Evolutionary conservation across 345 rosid genomes (phyloP).

Genomic region (Eucalyptus curtisii): DNA sequence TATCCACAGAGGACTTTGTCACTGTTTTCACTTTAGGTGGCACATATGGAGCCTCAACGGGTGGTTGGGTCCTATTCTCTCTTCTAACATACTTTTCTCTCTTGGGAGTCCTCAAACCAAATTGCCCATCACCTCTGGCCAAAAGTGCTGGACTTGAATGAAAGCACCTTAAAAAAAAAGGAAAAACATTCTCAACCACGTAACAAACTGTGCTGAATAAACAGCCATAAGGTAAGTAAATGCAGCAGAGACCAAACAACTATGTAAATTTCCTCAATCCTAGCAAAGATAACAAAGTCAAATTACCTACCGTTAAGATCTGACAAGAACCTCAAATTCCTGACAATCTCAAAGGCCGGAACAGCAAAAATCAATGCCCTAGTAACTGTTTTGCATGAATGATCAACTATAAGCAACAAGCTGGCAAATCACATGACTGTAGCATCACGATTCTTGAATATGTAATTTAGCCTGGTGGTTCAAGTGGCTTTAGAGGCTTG

Average conservation of each 20-base stretch:
- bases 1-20: conserved; percentile 36
- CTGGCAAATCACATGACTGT: not conserved
- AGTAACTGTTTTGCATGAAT: not conserved
- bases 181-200: not conserved
- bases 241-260: not conserved
- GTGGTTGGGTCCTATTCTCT: conserved; percentile 31
- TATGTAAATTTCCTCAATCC: not conserved
- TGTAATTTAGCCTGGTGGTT: too few species aligned
- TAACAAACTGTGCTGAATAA: not conserved
- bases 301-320: not conserved
- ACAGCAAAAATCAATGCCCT: not conserved
- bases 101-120: conserved; percentile 38
- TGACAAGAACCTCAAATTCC: not conserved
- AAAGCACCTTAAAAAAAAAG: conserved; percentile 36
- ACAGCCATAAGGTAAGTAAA: not conserved
- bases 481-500: too few species aligned
- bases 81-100: conserved; percentile 43
- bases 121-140: conserved; percentile 28
- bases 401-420: not conserved
- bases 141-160: conserved; percentile 43
- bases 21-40: conserved; percentile 47
- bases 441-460: too few species aligned
- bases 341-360: not conserved
- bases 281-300: not conserved
- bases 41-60: conserved; percentile 76